phyloP scores from a whole-genome alignment of 2,329 filamentous ascomycete species.

The Chaetomiaceae sp. region DNA sequence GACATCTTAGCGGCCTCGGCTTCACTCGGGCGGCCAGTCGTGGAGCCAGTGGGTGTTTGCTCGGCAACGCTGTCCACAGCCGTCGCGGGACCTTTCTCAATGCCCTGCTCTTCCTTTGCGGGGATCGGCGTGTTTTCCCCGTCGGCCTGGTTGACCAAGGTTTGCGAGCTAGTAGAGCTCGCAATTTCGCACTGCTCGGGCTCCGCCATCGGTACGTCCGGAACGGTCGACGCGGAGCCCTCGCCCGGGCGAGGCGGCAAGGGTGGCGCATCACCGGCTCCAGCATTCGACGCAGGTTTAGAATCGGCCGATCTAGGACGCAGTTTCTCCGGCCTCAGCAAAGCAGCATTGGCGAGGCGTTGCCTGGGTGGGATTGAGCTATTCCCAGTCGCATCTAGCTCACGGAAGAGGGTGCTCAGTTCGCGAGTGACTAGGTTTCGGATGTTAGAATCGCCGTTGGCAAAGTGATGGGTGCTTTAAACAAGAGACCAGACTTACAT shows the following conservation, averaged over 20 bases:
- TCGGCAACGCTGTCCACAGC: slow-evolving; percentile 21
- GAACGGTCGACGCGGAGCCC: slow-evolving; percentile 18
- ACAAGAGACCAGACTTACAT: slow-evolving; percentile 57
- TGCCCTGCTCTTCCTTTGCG: slow-evolving; percentile 23
- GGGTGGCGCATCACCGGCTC: slow-evolving; percentile 38
- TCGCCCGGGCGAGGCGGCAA: slow-evolving; percentile 36
- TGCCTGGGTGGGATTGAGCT: slow-evolving; percentile 65
- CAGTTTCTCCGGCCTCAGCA: slow-evolving; percentile 40
- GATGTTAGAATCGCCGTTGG: background rate
- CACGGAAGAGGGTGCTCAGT: slow-evolving; percentile 63
- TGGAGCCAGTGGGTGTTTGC: background rate
- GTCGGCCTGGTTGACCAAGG: slow-evolving; percentile 43
- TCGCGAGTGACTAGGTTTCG: slow-evolving; percentile 62
- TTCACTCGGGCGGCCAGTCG: background rate
- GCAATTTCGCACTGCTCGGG: slow-evolving; percentile 33
- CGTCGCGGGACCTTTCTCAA: slow-evolving; percentile 5
- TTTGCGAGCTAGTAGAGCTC: slow-evolving; percentile 49
- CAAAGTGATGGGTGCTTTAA: background rate
- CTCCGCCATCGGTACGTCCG: slow-evolving; percentile 28
- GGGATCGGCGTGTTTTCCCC: slow-evolving; percentile 36
- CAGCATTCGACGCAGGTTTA: slow-evolving; percentile 8
- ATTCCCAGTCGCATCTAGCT: slow-evolving; percentile 60
- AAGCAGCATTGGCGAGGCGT: slow-evolving; percentile 72
- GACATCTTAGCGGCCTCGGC: slow-evolving; percentile 13
- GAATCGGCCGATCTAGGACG: slow-evolving; percentile 12